Evolutionary conservation across 257 asterid species (phyloP).

Genomic region (Solanum okadae): DNA sequence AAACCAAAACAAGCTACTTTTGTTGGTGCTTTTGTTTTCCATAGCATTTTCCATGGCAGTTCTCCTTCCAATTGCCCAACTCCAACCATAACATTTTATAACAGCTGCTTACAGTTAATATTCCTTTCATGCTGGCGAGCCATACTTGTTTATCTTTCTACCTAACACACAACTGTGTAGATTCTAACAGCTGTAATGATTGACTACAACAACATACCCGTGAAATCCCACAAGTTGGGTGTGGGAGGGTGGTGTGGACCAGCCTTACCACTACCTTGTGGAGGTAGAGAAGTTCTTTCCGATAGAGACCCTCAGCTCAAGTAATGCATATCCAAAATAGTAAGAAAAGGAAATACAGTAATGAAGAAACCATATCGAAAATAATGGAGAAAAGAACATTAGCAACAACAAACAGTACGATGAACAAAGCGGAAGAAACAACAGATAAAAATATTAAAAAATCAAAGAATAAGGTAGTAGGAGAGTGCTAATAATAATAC

Average conservation of each 20-base stretch:
- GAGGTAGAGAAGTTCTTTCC: not conserved
- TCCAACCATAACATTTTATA: not conserved
- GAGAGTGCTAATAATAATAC: not conserved
- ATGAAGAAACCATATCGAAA: not conserved
- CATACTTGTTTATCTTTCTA: not conserved
- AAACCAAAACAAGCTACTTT: not conserved
- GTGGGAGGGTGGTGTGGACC: not conserved
- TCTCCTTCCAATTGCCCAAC: not conserved
- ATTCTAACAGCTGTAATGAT: not conserved
- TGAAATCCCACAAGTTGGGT: not conserved
- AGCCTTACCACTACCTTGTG: not conserved
- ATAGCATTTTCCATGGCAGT: not conserved
- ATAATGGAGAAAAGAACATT: not conserved
- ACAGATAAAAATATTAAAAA: too few species aligned
- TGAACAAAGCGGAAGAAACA: not conserved
- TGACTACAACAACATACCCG: not conserved
- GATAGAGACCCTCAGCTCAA: too few species aligned
- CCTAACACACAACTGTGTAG: not conserved
- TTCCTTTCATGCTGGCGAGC: not conserved
- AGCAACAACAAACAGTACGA: not conserved
- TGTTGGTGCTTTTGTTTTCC: not conserved
- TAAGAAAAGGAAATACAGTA: not conserved
- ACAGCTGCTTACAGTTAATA: not conserved
- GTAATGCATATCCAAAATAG: not conserved
- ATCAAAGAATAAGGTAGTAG: not conserved